Conservation (phyloP, 2,329 filamentous ascomycete species). For the Aspergillus sp. region DNA sequence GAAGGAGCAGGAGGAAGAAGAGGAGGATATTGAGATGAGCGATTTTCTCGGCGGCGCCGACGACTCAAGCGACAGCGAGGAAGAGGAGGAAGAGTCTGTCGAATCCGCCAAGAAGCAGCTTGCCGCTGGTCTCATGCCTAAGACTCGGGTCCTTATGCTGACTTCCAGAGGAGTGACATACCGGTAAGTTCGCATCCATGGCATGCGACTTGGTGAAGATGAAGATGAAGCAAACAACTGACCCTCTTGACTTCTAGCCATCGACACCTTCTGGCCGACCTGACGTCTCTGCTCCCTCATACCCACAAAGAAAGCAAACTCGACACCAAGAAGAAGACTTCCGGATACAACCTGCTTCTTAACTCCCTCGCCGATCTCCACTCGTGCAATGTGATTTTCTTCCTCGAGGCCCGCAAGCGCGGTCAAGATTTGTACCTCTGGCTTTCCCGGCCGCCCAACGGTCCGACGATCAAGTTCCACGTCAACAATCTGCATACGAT, state of each 20-base stretch:
- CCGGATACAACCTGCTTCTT: slow-evolving; percentile 65
- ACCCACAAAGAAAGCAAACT: slow-evolving; percentile 93
- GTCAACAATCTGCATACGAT: slow-evolving; percentile 76
- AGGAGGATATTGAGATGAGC: slow-evolving; percentile 38
- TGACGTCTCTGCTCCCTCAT: slow-evolving; percentile 85
- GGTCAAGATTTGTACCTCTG: slow-evolving; percentile 92
- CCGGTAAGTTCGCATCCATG: slow-evolving; percentile 50
- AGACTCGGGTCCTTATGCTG: slow-evolving; percentile 74
- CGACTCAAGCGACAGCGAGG: slow-evolving; percentile 39
- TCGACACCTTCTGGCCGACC: slow-evolving; percentile 86
- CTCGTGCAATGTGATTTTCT: slow-evolving; percentile 92
- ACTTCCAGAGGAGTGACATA: slow-evolving; percentile 91
- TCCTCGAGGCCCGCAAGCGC: slow-evolving; percentile 87
- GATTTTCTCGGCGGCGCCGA: slow-evolving; percentile 35
- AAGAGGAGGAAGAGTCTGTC: slow-evolving; percentile 29
- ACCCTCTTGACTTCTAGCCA: slow-evolving; percentile 57
- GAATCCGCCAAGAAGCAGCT: slow-evolving; percentile 31
- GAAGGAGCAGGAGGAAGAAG: slow-evolving; percentile 52
- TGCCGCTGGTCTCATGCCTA: slow-evolving; percentile 39
- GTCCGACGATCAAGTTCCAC: slow-evolving; percentile 62
- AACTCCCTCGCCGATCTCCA: slow-evolving; percentile 76
- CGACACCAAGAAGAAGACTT: slow-evolving; percentile 77
- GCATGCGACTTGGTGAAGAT: background rate
- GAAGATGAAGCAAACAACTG: slow-evolving; percentile 1
- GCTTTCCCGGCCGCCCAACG: slow-evolving; percentile 87